These are phyloP conservation scores for Tetrapyrgos nigripes DNA, from an alignment of 1,284 basidiomycete species.

Conservation along the genomic window DNA sequence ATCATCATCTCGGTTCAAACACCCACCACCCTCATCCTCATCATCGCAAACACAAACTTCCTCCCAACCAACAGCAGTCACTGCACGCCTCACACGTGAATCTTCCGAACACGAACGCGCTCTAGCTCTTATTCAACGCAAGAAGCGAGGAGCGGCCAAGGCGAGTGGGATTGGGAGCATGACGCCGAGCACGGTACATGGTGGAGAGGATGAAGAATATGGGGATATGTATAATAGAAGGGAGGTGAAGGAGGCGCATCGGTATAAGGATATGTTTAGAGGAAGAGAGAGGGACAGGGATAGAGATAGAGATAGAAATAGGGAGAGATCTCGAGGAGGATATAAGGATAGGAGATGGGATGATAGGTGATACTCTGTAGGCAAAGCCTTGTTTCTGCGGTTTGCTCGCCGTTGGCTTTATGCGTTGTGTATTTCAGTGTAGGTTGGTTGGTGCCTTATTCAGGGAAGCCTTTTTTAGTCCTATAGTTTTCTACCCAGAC, in stretches of 20 bases:
- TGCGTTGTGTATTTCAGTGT: too few species aligned
- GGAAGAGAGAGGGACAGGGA: neutral
- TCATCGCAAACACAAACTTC: neutral
- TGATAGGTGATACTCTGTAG: too few species aligned
- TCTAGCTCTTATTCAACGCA: slow-evolving; percentile 67
- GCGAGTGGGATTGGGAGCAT: slow-evolving; percentile 51
- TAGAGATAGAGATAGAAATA: neutral
- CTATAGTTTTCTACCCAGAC: too few species aligned
- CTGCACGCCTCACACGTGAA: slow-evolving; percentile 71
- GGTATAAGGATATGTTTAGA: slow-evolving; percentile 36
- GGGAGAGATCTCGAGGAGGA: neutral
- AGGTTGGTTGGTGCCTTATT: too few species aligned
- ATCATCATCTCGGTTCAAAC: slow-evolving; percentile 25
- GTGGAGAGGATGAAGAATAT: slow-evolving; percentile 54
- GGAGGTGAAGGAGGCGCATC: slow-evolving; percentile 76
- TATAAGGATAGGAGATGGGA: too few species aligned
- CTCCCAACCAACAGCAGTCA: slow-evolving; percentile 46
- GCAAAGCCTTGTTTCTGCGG: too few species aligned
- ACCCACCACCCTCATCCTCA: slow-evolving; percentile 23
- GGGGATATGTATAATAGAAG: slow-evolving; percentile 72
- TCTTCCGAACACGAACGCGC: slow-evolving; percentile 76
- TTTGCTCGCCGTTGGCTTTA: too few species aligned
- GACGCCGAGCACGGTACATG: slow-evolving; percentile 73
- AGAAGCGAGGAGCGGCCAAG: slow-evolving; percentile 56
- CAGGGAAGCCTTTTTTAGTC: too few species aligned